These are phyloP conservation scores for Crithidia thermophila DNA, from an alignment of 208 protist genomes.

Conservation along the genomic window DNA sequence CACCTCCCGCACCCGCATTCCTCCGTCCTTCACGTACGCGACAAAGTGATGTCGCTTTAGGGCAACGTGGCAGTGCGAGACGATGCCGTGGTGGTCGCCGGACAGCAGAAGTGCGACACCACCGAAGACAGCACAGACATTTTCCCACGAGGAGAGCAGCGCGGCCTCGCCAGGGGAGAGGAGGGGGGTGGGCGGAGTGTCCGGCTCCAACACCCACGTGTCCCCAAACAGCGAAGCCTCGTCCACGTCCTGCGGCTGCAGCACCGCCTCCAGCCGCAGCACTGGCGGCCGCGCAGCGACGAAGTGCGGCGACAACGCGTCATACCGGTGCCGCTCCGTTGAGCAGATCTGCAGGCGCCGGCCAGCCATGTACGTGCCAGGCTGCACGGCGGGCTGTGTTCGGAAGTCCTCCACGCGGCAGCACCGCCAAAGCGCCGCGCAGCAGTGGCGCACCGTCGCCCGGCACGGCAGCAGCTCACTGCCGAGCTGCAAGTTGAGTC, in stretches of 20 bases:
- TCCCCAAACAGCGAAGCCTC: conserved; percentile 60
- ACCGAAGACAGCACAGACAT: conserved; percentile 14
- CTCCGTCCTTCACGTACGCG: conserved; percentile 42
- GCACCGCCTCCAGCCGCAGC: conserved; percentile 32
- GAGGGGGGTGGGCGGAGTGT: too few relatives aligned
- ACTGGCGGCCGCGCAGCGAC: neutral
- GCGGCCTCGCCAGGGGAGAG: too few relatives aligned
- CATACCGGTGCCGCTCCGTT: neutral
- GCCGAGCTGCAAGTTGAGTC: neutral
- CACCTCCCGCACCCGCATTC: conserved; percentile 52
- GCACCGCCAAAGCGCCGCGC: neutral
- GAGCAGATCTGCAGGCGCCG: neutral
- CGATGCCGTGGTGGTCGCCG: conserved; percentile 35
- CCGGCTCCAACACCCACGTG: conserved; percentile 45
- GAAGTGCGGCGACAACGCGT: neutral
- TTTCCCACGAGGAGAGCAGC: too few relatives aligned
- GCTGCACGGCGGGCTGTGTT: neutral
- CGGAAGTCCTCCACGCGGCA: conserved; percentile 3
- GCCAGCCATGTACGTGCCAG: neutral
- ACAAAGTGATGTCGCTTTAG: conserved; percentile 43
- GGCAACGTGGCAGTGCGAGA: conserved; percentile 42
- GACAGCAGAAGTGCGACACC: conserved; percentile 48
- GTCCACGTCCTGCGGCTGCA: conserved; percentile 39
- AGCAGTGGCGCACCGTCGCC: conserved; percentile 21
- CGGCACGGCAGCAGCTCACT: conserved; percentile 22